Percentiles rank a stretch among this genome's conserved stretches.
Evolutionary conservation across 768 basidiomycete species (phyloP).

Genomic region (Candolleomyces aberdarensis): DNA sequence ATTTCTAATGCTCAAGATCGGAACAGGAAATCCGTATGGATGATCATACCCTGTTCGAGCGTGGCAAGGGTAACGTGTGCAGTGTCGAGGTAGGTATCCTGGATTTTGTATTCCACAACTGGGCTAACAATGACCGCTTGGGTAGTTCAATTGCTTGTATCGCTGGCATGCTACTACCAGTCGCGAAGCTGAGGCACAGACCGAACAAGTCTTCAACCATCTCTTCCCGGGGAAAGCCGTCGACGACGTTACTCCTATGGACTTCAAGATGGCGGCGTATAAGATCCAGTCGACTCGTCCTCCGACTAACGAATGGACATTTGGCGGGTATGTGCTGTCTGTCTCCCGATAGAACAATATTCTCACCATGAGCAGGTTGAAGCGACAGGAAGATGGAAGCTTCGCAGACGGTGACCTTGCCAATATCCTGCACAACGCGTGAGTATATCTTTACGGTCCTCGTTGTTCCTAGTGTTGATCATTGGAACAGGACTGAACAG

Average conservation of each 20-base stretch:
- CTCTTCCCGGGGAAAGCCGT: conserved; percentile 53
- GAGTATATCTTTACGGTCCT: conserved; percentile 20
- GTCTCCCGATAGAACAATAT: neutral
- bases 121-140: neutral
- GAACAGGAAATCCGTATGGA: conserved; percentile 59
- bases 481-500: conserved; percentile 55
- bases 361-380: conserved; percentile 38
- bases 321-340: conserved; percentile 48
- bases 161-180: conserved; percentile 85
- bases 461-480: neutral
- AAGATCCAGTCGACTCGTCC: conserved; percentile 39
- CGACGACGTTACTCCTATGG: conserved; percentile 41
- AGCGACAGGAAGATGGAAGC: conserved; percentile 54
- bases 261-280: conserved; percentile 49
- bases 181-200: conserved; percentile 68
- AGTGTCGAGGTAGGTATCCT: conserved; percentile 64
- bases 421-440: conserved; percentile 64
- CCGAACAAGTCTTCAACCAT: conserved; percentile 41
- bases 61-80: conserved; percentile 78
- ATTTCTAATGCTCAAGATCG: neutral
- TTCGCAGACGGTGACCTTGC: conserved; percentile 77
- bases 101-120: neutral
- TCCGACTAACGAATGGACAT: conserved; percentile 61
- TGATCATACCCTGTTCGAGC: conserved; percentile 67
- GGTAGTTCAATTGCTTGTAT: conserved; percentile 80